A percentile compares a stretch with the other conserved stretches of the same genome.
Evolutionary conservation across 2,329 filamentous ascomycete species (phyloP).

Genomic region (Sporothrix euskadiensis): DNA sequence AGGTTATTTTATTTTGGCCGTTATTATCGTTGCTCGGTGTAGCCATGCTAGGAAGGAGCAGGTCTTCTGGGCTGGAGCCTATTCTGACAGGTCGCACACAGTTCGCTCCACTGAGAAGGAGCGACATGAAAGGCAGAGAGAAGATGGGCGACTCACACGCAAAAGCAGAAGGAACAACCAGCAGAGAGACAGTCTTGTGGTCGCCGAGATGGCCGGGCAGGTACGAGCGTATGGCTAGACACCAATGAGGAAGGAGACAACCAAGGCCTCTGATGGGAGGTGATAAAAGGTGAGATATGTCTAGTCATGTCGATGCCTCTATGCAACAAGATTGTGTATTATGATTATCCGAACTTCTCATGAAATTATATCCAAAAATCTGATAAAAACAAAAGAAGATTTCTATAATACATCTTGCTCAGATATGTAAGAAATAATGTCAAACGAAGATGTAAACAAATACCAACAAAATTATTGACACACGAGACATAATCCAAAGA

Average conservation of each 20-base stretch:
- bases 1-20: slow-evolving; percentile 16
- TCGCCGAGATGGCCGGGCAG: background rate
- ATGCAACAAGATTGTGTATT: background rate
- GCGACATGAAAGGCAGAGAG: background rate
- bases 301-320: background rate
- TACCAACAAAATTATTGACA: no score
- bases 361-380: no score
- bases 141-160: background rate
- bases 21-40: background rate
- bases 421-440: no score
- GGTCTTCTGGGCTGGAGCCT: background rate
- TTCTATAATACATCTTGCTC: no score
- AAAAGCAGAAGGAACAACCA: background rate
- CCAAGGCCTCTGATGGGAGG: no score
- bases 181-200: background rate
- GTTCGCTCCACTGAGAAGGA: background rate
- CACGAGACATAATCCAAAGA: background rate
- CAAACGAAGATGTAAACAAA: no score
- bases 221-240: background rate
- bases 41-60: background rate
- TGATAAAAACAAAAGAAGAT: no score
- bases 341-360: no score
- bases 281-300: no score
- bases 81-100: slow-evolving; percentile 15
- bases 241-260: background rate